Base-by-base conservation (phyloP, 2,329 filamentous ascomycete species). In the Metarhizium anisopliae region DNA sequence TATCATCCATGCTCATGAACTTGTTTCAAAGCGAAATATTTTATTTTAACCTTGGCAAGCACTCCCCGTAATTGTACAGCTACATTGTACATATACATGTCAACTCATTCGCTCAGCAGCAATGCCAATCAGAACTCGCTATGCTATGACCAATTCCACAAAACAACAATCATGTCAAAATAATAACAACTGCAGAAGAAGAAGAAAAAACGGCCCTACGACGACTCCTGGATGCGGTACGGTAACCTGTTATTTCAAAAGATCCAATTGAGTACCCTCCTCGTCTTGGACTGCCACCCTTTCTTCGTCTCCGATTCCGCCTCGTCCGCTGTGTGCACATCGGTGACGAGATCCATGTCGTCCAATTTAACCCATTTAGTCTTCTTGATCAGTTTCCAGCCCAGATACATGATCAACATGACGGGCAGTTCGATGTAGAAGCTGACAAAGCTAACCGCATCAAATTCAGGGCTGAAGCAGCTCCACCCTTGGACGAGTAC, bases 351-450 rank as follows among this genome's bases (percentile, higher is more conserved):
- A 66, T 90, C 86, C 30, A 85, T 81, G 51, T 88, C 80, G 1
- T 79, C 71, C 0, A 83, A 71, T 47, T 70, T 74, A 36, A 78
- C 70, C 56, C 79, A 75, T 59, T 77, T 83, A 0, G 86, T 89
- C 65, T 75, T 78, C 69, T 89, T 85, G 58, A 83, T 56, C 1
- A 89, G 30, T 69, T 93, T 94, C 85, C 87, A 93, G 6, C 76
- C 82, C 0, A 85, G 49, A 64, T 81, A 92, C 38, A 93, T 74
- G 8, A 85, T 61, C 16, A 80, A 59, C 76, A 86, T 83, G 56
- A 86, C 61, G 0, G 82, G 80, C 29, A 86, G 67, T 67, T 86
- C 81, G 42, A 87, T 75, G 62, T 87, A 86, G 59, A 75, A 82
- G 57, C 80, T 84, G 50, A 87, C 80, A 62, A 87, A 86, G 62